A percentile compares a stretch with the other conserved stretches of the same genome.
phyloP scores from a whole-genome alignment of 1,284 basidiomycete species.

The Papiliotrema fonsecae region DNA sequence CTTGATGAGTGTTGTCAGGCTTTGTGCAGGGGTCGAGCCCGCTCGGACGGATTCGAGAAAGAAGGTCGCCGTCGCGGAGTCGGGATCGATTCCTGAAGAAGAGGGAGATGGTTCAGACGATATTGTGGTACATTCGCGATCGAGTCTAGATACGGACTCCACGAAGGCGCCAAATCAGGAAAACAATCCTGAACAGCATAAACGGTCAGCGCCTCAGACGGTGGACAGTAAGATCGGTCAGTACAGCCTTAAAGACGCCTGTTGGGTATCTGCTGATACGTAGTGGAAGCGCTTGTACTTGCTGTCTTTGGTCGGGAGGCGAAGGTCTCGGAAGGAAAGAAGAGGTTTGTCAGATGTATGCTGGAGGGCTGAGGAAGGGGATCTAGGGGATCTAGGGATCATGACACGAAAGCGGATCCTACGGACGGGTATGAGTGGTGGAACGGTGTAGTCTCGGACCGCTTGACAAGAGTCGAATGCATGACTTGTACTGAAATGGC shows the following conservation, averaged over 20 bases:
- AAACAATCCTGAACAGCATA: background rate
- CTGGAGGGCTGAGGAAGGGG: slow-evolving; percentile 8
- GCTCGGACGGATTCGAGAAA: background rate
- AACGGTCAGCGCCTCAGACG: background rate
- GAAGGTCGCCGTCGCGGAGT: background rate
- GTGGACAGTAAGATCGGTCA: background rate
- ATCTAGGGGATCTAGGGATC: no score
- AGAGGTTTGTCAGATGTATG: slow-evolving; percentile 6
- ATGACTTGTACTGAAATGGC: no score
- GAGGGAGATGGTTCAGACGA: background rate
- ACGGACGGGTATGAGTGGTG: no score
- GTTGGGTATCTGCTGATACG: background rate
- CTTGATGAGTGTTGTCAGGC: slow-evolving; percentile 25
- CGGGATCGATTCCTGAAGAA: background rate
- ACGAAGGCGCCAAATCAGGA: background rate
- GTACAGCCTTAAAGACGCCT: background rate
- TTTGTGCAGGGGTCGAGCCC: slow-evolving; percentile 10
- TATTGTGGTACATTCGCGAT: no score
- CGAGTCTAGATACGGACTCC: background rate
- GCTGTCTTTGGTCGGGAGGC: slow-evolving; percentile 4
- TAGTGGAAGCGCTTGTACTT: slow-evolving; percentile 5
- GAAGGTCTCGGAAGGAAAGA: background rate
- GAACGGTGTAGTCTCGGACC: no score
- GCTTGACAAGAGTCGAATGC: no score
- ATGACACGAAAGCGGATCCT: no score